Evolutionary conservation across 192 early-diverging fungal species (phyloP).

Genomic region (Backusella psychrophila): DNA sequence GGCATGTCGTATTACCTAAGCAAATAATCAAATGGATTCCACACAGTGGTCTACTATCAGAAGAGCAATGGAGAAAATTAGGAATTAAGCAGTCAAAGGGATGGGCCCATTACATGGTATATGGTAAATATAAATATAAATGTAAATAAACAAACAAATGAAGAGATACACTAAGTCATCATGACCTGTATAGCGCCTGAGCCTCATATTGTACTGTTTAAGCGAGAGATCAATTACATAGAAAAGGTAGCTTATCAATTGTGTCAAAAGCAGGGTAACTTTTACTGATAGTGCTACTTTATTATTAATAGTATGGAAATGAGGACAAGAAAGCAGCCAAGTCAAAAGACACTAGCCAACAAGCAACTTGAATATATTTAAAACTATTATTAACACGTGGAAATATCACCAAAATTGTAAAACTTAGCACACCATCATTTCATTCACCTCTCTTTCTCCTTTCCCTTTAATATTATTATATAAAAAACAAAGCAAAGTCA

Average conservation of each 20-base stretch:
- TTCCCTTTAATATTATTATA: not conserved
- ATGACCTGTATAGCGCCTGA: slow-evolving; percentile 36
- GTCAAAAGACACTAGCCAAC: not conserved
- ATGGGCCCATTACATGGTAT: slow-evolving; percentile 56
- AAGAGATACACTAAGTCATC: not conserved
- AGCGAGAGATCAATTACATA: slow-evolving; percentile 45
- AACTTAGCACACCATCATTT: not conserved
- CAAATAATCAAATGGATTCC: slow-evolving; percentile 39
- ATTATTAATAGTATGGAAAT: not conserved
- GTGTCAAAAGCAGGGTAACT: not conserved
- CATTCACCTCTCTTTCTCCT: not conserved
- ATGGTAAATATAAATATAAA: slow-evolving; percentile 30
- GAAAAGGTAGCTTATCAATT: slow-evolving; percentile 18
- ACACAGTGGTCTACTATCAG: slow-evolving; percentile 30
- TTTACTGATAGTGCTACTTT: no score
- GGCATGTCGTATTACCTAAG: slow-evolving; percentile 47
- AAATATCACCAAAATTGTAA: not conserved
- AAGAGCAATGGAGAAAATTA: slow-evolving; percentile 44
- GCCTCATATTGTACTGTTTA: slow-evolving; percentile 51
- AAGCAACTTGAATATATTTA: not conserved
- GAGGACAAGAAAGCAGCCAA: not conserved
- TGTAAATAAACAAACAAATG: not conserved
- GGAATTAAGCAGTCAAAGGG: slow-evolving; percentile 48
- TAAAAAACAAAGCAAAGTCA: not conserved
- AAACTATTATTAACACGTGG: not conserved